These are phyloP conservation scores for Rhizopogon vinicolor DNA, from an alignment of 768 basidiomycete genomes.

Conservation along the genomic window DNA sequence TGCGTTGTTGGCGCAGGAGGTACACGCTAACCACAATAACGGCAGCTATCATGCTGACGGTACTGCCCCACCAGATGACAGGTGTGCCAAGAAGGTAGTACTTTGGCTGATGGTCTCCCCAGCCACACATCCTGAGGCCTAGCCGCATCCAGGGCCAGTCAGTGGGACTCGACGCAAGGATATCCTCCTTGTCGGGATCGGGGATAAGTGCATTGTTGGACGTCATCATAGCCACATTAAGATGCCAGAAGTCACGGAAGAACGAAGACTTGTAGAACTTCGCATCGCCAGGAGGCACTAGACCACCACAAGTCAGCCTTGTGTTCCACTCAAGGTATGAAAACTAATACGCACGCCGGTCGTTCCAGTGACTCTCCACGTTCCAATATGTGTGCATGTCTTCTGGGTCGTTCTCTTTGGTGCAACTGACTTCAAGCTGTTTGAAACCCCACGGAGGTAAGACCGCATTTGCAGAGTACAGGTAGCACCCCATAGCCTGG, in stretches of 20 bases:
- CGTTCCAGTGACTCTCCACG: slow-evolving; percentile 96
- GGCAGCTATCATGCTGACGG: slow-evolving; percentile 57
- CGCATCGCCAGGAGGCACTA: slow-evolving; percentile 80
- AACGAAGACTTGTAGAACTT: slow-evolving; percentile 90
- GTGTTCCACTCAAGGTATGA: not conserved
- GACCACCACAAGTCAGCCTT: not conserved
- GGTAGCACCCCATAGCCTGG: slow-evolving; percentile 73
- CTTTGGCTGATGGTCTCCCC: slow-evolving; percentile 84
- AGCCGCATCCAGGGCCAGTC: slow-evolving; percentile 94
- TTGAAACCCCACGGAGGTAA: slow-evolving; percentile 99
- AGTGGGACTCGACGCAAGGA: slow-evolving; percentile 85
- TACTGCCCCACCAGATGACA: slow-evolving; percentile 84
- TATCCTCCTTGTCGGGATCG: slow-evolving; percentile 98
- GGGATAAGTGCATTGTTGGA: slow-evolving; percentile 98
- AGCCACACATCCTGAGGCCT: slow-evolving; percentile 96
- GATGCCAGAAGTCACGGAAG: slow-evolving; percentile 95
- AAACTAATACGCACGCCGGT: slow-evolving; percentile 61
- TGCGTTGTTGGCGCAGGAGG: slow-evolving; percentile 78
- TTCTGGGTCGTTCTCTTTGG: slow-evolving; percentile 75
- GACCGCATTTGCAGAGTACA: slow-evolving; percentile 82
- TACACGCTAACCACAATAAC: slow-evolving; percentile 59
- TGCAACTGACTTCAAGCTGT: slow-evolving; percentile 94
- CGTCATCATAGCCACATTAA: slow-evolving; percentile 99
- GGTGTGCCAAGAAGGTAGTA: slow-evolving; percentile 95
- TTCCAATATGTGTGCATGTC: slow-evolving; percentile 96